Conservation (phyloP, 495 filamentous ascomycete genomes). For the Neurospora sp. region DNA sequence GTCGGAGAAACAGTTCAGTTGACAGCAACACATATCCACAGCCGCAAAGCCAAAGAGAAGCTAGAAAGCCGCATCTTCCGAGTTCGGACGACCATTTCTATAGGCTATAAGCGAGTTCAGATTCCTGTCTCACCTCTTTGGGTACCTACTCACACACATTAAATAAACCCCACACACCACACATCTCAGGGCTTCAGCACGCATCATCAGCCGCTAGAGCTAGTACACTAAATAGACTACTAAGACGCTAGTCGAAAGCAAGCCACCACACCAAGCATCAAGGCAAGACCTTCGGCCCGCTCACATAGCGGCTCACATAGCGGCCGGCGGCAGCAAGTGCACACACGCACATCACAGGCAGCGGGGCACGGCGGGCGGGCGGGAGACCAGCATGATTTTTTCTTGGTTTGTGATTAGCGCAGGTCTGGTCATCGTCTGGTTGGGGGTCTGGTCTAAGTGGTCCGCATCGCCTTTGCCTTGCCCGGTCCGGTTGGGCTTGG, state of each 20-base stretch:
- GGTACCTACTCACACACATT: not conserved
- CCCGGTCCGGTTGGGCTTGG: not conserved
- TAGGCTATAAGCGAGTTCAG: not conserved
- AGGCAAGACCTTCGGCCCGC: not conserved
- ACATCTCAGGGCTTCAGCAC: not conserved
- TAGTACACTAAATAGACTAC: not conserved
- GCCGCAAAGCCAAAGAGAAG: not conserved
- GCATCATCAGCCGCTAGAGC: not conserved
- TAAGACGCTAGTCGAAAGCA: not conserved
- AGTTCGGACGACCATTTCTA: not conserved
- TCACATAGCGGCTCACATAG: not conserved
- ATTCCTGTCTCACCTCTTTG: not conserved
- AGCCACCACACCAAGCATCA: not conserved
- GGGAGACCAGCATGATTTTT: not conserved
- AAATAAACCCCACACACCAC: not conserved
- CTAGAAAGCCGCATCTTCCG: not conserved
- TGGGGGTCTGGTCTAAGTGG: not conserved
- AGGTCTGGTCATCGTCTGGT: not conserved
- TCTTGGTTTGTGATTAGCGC: not conserved
- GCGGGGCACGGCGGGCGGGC: not conserved
- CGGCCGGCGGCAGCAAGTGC: not conserved
- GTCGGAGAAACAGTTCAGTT: not conserved
- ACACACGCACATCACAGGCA: not conserved
- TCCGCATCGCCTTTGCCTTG: not conserved
- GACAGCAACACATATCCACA: not conserved